Evolutionary conservation across 2,329 filamentous ascomycete species (phyloP).

Genomic region (Pyrenochaeta sp.): DNA sequence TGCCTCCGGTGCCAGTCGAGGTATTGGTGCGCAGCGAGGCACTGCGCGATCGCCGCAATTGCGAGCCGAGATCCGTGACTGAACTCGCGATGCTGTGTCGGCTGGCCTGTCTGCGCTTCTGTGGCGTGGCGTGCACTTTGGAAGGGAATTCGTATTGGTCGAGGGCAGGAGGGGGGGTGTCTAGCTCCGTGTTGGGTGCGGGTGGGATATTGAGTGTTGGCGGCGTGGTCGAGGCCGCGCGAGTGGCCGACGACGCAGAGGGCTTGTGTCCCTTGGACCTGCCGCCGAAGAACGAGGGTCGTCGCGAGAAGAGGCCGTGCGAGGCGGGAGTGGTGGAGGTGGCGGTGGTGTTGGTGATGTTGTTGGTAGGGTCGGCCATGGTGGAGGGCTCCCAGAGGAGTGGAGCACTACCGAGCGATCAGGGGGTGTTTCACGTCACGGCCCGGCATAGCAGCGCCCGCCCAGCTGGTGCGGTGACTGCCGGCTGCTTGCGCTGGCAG

Average conservation of each 20-base stretch:
- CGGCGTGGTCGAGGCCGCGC: slow-evolving; percentile 10
- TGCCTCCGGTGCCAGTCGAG: slow-evolving; percentile 32
- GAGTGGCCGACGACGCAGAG: slow-evolving; percentile 10
- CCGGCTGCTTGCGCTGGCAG: background rate
- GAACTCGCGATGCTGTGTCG: slow-evolving; percentile 46
- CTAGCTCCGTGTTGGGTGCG: slow-evolving; percentile 6
- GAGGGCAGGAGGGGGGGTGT: slow-evolving; percentile 16
- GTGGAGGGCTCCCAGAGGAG: slow-evolving; percentile 1
- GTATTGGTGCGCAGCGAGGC: slow-evolving; percentile 53
- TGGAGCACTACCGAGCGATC: slow-evolving; percentile 16
- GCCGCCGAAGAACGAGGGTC: slow-evolving; percentile 43
- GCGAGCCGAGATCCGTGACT: slow-evolving; percentile 49
- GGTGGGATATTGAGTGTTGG: slow-evolving; percentile 14
- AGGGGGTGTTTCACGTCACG: slow-evolving; percentile 19
- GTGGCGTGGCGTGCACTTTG: slow-evolving; percentile 34
- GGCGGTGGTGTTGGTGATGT: background rate
- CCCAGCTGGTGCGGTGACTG: background rate
- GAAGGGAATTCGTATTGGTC: slow-evolving; percentile 32
- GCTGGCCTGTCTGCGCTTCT: slow-evolving; percentile 34
- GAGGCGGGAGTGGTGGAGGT: slow-evolving; percentile 5
- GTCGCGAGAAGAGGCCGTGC: slow-evolving; percentile 39
- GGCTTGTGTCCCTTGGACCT: slow-evolving; percentile 21
- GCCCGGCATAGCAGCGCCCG: slow-evolving; percentile 1
- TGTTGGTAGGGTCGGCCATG: background rate
- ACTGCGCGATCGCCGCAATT: slow-evolving; percentile 49